Percentiles rank a stretch among this genome's conserved stretches.
phyloP scores from a whole-genome alignment of 2,329 filamentous ascomycete species.

The Venturiaceae sp. region DNA sequence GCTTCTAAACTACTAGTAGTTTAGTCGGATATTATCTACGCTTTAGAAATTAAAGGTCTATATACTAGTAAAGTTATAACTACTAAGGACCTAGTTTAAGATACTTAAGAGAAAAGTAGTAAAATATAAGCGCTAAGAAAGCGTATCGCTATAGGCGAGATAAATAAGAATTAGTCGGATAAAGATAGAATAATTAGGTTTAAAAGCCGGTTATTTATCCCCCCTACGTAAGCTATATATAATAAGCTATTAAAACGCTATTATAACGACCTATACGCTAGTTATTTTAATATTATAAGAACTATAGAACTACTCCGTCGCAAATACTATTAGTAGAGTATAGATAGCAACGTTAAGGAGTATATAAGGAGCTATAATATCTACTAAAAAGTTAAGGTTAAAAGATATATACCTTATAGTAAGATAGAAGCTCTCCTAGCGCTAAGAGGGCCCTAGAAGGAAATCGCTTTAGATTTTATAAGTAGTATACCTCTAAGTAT shows the following conservation, averaged over 20 bases:
- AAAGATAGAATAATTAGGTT: neutral
- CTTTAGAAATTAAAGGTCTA: neutral
- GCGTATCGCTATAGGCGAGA: neutral
- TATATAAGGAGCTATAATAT: conserved; percentile 13
- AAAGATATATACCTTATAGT: neutral
- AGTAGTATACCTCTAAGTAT: conserved; percentile 8
- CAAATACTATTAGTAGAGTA: conserved; percentile 9
- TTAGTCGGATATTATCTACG: neutral
- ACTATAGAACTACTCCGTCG: neutral
- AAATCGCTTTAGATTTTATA: conserved; percentile 13
- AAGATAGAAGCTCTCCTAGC: conserved; percentile 8
- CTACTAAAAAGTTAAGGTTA: conserved; percentile 7
- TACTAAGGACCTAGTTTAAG: neutral
- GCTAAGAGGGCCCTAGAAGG: conserved; percentile 4
- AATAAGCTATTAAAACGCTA: neutral
- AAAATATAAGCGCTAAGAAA: neutral
- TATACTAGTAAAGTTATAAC: neutral
- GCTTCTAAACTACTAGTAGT: neutral
- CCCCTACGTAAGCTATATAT: neutral
- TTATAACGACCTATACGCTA: conserved; percentile 2
- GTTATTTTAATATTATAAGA: neutral
- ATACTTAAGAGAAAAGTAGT: neutral
- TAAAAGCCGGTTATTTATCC: neutral
- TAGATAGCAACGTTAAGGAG: conserved; percentile 13
- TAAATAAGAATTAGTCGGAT: neutral